phyloP scores from a whole-genome alignment of 768 basidiomycete species.

The Termitomyces titanicus region DNA sequence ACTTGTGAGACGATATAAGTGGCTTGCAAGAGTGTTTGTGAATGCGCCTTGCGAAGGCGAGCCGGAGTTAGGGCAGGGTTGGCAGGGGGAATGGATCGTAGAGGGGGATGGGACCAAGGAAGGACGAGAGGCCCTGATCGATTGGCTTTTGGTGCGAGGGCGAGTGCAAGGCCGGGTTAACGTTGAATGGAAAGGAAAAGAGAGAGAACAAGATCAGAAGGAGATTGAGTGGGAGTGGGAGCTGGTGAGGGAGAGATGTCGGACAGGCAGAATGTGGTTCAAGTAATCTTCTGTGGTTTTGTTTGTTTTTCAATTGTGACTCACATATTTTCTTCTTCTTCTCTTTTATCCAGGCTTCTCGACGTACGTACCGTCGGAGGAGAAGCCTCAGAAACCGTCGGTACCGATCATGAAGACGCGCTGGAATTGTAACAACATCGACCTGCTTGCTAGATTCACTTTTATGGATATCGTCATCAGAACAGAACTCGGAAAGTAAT shows the following conservation, averaged over 20 bases:
- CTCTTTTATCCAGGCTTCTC: slow-evolving; percentile 6
- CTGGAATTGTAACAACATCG: neutral
- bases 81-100: slow-evolving; percentile 13
- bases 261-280: slow-evolving; percentile 10
- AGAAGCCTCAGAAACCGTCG: neutral
- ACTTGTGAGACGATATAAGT: slow-evolving; percentile 57
- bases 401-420: neutral
- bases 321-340: neutral
- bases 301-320: neutral
- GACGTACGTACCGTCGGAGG: neutral
- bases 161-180: slow-evolving; percentile 60
- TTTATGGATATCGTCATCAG: neutral
- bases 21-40: slow-evolving; percentile 52
- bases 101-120: slow-evolving; percentile 43
- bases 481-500: neutral
- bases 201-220: slow-evolving; percentile 31
- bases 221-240: slow-evolving; percentile 13
- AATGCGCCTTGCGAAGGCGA: slow-evolving; percentile 61
- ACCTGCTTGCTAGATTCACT: neutral
- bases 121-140: slow-evolving; percentile 65
- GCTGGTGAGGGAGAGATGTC: slow-evolving; percentile 11
- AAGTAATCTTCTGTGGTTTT: slow-evolving; percentile 1
- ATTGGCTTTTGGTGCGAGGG: slow-evolving; percentile 33
- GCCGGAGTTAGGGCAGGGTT: slow-evolving; percentile 64
- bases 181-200: slow-evolving; percentile 69